Evolutionary conservation across 306 rosid genomes (phyloP), one percentile per base, ranked within the genome.

Genomic region (Gynostemma pentaphyllum): DNA sequence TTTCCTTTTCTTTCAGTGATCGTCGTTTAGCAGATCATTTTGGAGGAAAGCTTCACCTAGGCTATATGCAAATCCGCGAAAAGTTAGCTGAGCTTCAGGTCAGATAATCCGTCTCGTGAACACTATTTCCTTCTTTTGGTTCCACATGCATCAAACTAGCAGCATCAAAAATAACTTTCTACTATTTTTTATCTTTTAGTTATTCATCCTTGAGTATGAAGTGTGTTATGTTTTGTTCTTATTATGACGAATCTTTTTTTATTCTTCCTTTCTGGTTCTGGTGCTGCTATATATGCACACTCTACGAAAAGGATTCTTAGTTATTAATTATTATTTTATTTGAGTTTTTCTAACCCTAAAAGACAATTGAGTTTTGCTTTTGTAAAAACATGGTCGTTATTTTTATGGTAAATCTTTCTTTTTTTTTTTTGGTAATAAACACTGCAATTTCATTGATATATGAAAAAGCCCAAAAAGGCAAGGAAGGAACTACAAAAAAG

Each of bases 11-110:
- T 81, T 80, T 72, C 94, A 94, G 99, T 74, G 99, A 94, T 69
- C 99, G 99, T 47, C 95, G 99, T 61, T 78, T 94, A 80, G 97
- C 99, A 69, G 97, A 94, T 80, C 99, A 94, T 83, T 94, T 94
- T 75, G 99, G 99, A 26, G 99, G 99, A 75, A 94, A 94, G 77
- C 97, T 94, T 83, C 99, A 88, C 79, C 82, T 88, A 70, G 99
- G 99, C 50, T 94, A 94, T 78, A 86, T 94, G 95, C 99, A 86
- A 79, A 88, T 94, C 69, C 99, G 97, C 39, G 99, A 94, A 77
- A 94, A 88, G 83, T 77, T 94, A 70, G 86, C 77, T 9, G 99
- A 94, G 73, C 97, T 94, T 75, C 89, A 86, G 86, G 99, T 94
- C 72, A 69, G 78, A 72, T 42, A 67, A 29, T 73, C 26, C 67